A percentile compares a stretch with the other conserved stretches of the same genome.
phyloP scores from a whole-genome alignment of 768 basidiomycete species.

The Boletus subparvulus region DNA sequence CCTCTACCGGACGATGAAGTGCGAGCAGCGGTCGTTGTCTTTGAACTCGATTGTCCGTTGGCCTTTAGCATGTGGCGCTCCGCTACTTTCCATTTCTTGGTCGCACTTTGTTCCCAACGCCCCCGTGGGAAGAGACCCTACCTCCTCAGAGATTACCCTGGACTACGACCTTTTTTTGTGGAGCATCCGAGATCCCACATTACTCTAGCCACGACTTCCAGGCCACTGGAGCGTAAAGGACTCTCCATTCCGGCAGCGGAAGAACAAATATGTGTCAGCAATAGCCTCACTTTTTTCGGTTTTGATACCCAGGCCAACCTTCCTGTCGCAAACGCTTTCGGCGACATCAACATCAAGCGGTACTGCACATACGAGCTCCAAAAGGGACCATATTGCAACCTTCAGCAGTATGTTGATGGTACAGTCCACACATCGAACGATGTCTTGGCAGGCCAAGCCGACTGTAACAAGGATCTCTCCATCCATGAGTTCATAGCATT shows the following conservation, averaged over 20 bases:
- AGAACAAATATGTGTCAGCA: conserved; percentile 25
- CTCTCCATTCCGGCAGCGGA: conserved; percentile 16
- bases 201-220: conserved; percentile 37
- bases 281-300: conserved; percentile 29
- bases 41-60: conserved; percentile 41
- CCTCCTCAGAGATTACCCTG: conserved; percentile 1
- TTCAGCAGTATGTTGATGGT: conserved; percentile 31
- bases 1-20: conserved; percentile 37
- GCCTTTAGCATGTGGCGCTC: neutral
- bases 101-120: conserved; percentile 30
- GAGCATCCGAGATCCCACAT: conserved; percentile 26
- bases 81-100: conserved; percentile 28
- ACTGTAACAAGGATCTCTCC: conserved; percentile 39
- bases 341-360: conserved; percentile 4
- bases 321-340: conserved; percentile 18
- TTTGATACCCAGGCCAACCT: conserved; percentile 23
- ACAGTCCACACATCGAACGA: too few species aligned
- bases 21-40: conserved; percentile 33
- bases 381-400: conserved; percentile 28
- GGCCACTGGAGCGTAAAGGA: conserved; percentile 22
- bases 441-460: conserved; percentile 37
- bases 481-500: conserved; percentile 31
- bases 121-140: neutral
- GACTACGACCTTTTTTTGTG: neutral
- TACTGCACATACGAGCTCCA: conserved; percentile 35